Conservation (phyloP, 1,284 basidiomycete species). For the Stereum hirsutum region DNA sequence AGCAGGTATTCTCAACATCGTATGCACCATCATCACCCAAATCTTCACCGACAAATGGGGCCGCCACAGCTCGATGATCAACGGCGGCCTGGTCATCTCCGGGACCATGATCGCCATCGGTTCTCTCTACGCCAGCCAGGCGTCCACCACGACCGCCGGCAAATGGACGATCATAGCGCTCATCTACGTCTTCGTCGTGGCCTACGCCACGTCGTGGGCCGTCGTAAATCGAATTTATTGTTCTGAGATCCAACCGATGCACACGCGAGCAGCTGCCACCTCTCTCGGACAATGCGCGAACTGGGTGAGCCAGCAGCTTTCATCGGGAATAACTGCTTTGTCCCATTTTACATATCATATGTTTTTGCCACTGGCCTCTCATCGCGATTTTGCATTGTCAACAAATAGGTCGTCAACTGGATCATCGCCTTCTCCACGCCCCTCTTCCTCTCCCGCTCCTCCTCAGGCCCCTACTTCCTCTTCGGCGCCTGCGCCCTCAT, state of each 20-base stretch:
- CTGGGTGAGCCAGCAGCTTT: slow-evolving; percentile 24
- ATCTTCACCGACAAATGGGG: slow-evolving; percentile 35
- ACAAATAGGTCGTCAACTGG: slow-evolving; percentile 29
- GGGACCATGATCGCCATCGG: slow-evolving; percentile 31
- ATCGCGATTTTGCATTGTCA: background rate
- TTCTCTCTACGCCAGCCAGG: slow-evolving; percentile 30
- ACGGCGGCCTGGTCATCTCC: slow-evolving; percentile 33
- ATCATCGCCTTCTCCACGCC: slow-evolving; percentile 36
- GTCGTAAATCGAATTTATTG: slow-evolving; percentile 24
- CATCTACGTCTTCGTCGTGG: slow-evolving; percentile 36
- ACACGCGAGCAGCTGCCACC: slow-evolving; percentile 26
- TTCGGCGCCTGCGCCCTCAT: slow-evolving; percentile 30
- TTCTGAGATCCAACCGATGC: slow-evolving; percentile 34
- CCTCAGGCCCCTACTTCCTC: slow-evolving; percentile 39
- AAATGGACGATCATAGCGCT: slow-evolving; percentile 35
- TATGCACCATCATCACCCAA: slow-evolving; percentile 31
- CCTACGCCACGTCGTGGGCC: slow-evolving; percentile 31
- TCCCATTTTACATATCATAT: too few relatives aligned
- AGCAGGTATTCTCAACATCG: slow-evolving; percentile 38
- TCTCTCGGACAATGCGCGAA: slow-evolving; percentile 29
- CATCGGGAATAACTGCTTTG: too few relatives aligned
- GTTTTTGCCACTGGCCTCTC: background rate
- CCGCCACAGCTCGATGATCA: slow-evolving; percentile 33
- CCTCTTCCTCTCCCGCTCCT: slow-evolving; percentile 33
- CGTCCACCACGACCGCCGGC: slow-evolving; percentile 20